phyloP scores from a whole-genome alignment of 2,329 filamentous ascomycete species.

The Neoarthrinium moseri region DNA sequence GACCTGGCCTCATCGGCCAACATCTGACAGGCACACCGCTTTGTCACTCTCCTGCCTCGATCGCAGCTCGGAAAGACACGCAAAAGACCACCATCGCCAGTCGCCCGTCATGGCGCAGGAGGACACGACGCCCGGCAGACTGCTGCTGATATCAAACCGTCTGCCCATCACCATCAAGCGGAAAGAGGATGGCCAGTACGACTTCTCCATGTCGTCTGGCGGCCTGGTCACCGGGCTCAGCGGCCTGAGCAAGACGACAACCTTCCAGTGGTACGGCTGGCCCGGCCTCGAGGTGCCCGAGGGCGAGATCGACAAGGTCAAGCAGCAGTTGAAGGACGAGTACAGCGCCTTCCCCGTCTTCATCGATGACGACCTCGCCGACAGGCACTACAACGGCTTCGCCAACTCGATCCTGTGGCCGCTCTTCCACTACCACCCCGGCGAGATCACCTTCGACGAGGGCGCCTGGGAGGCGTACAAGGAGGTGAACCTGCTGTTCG shows the following conservation, averaged over 20 bases:
- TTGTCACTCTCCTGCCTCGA: too few species aligned
- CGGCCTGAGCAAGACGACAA: slow-evolving; percentile 86
- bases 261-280: slow-evolving; percentile 99
- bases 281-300: slow-evolving; percentile 90
- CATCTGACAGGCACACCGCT: too few species aligned
- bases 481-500: slow-evolving; percentile 90
- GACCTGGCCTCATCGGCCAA: too few species aligned
- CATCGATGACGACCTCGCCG: slow-evolving; percentile 88
- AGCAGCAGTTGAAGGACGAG: slow-evolving; percentile 77
- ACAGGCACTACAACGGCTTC: slow-evolving; percentile 97
- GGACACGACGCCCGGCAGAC: slow-evolving; percentile 39
- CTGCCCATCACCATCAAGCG: slow-evolving; percentile 96
- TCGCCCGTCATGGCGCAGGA: slow-evolving; percentile 3
- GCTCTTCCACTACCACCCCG: slow-evolving; percentile 97
- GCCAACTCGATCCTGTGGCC: slow-evolving; percentile 99
- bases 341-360: slow-evolving; percentile 91
- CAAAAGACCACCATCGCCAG: too few species aligned
- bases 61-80: too few species aligned
- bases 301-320: slow-evolving; percentile 72
- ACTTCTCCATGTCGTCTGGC: slow-evolving; percentile 94
- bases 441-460: slow-evolving; percentile 97
- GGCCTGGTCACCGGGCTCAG: slow-evolving; percentile 92
- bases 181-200: slow-evolving; percentile 85
- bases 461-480: slow-evolving; percentile 90
- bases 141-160: slow-evolving; percentile 90